Base-by-base conservation (phyloP, 2,329 filamentous ascomycete species). In the Albifimbria verrucaria region DNA sequence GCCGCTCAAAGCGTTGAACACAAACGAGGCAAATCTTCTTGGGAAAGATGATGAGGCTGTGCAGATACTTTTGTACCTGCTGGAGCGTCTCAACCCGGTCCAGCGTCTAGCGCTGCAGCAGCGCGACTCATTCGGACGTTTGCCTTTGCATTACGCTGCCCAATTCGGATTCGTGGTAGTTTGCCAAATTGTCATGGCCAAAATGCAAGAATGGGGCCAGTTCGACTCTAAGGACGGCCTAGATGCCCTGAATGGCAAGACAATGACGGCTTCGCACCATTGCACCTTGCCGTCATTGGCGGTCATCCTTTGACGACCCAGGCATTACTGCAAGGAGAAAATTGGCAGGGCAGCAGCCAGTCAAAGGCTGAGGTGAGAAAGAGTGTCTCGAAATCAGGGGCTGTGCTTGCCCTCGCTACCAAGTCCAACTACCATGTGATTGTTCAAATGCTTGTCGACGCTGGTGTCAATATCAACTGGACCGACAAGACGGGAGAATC, bases 101-200 rank as follows among this genome's bases (percentile, higher is more conserved):
- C 93, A 97, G 60, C 83, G 87, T 11, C 59, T 68, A 12, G 87
- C 88, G 0, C 75, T 97, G 11, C 76, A 81, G 48, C 81, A 82
- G 12, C 85, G 81, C 54, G 93, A 97, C 70, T 80, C 85, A 0
- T 89, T 93, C 55, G 92, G 91, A 3, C 88, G 93, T 4, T 80
- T 93, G 15, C 92, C 93, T 1, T 78, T 97, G 11, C 93, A 97
- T 68, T 97, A 97, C 66, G 92, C 92, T 3, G 93, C 94, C 0
- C 92, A 97, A 67, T 96, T 95, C 66, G 94, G 94, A 2, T 92
- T 97, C 62, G 89, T 94, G 3, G 83, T 91, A n/a, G 87, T 97
- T 10, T 96, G 91, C 65, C 82, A 96, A 65, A 80, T 92, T 22
- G 82, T 97, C 59, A 92, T 97, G 74, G 85, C 87, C 57, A 87